phyloP scores from a whole-genome alignment of 108 stramenopile species.

The Cyclotella atomus region DNA sequence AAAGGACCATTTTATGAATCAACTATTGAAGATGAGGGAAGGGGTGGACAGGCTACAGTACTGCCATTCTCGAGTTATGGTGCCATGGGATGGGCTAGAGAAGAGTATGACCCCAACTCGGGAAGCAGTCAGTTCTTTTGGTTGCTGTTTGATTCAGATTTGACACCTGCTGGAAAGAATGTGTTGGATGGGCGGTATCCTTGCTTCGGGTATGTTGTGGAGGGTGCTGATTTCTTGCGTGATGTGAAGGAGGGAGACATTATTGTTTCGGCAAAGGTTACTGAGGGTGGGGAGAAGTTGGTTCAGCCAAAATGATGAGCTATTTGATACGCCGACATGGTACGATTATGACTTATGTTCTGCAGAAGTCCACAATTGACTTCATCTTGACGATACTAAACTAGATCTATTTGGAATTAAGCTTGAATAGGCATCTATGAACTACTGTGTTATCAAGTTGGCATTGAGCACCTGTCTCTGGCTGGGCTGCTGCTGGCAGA shows the following conservation, averaged over 20 bases:
- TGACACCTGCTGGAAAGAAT: slow-evolving; percentile 99
- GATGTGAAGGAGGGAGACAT: slow-evolving; percentile 94
- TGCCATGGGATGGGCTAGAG: slow-evolving; percentile 96
- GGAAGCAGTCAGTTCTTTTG: slow-evolving; percentile 97
- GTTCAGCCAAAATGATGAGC: slow-evolving; percentile 37
- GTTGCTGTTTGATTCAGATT: slow-evolving; percentile 96
- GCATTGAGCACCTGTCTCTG: slow-evolving; percentile 45
- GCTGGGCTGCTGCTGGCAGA: slow-evolving; percentile 15
- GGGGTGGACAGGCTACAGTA: slow-evolving; percentile 93
- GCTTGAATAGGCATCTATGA: slow-evolving; percentile 20
- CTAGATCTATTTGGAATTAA: background rate
- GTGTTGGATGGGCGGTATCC: slow-evolving; percentile 94
- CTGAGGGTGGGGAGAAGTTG: slow-evolving; percentile 69
- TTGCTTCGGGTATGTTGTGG: slow-evolving; percentile 93
- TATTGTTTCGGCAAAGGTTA: slow-evolving; percentile 93
- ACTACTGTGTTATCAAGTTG: slow-evolving; percentile 21
- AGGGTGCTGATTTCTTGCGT: slow-evolving; percentile 90
- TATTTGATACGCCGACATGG: too few species aligned
- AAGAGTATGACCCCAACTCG: slow-evolving; percentile 93
- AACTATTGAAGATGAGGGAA: slow-evolving; percentile 95
- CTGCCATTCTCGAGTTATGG: slow-evolving; percentile 93
- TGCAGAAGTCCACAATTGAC: background rate
- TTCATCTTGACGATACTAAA: too few species aligned
- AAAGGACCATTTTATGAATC: slow-evolving; percentile 90
- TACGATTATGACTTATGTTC: background rate